Percentiles rank a stretch among this genome's conserved stretches.
Conservation (phyloP, 129 eudicot genomes). For the Tagetes erecta region DNA sequence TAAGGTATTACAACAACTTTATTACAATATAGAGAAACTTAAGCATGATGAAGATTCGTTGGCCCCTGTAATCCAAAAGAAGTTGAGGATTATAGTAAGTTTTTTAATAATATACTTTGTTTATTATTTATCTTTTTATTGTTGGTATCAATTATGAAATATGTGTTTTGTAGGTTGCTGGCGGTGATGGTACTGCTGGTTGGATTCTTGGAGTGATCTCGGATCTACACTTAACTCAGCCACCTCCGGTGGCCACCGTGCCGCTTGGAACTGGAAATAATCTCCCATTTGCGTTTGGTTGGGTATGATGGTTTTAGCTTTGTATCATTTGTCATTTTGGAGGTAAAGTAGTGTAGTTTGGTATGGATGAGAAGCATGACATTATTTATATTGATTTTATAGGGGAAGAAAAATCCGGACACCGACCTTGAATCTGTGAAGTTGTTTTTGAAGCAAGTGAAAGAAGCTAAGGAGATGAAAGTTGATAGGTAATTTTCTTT, state of each 20-base stretch:
- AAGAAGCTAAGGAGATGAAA: constrained; percentile 71
- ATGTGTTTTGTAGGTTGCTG: constrained; percentile 67
- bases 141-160: not conserved
- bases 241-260: constrained; percentile 92
- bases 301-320: constrained; percentile 53
- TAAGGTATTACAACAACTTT: constrained; percentile 55
- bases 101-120: not conserved
- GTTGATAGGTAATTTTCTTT: constrained; percentile 62
- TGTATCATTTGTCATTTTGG: not conserved
- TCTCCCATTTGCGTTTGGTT: constrained; percentile 95
- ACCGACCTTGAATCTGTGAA: constrained; percentile 60
- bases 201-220: constrained; percentile 90
- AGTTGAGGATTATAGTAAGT: constrained; percentile 57
- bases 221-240: constrained; percentile 61
- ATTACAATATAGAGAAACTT: constrained; percentile 65
- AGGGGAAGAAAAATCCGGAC: constrained; percentile 93
- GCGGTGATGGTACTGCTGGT: constrained; percentile 99
- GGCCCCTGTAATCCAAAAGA: constrained; percentile 54
- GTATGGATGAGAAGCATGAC: constrained; percentile 13
- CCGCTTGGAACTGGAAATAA: constrained; percentile 94
- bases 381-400: constrained; percentile 30
- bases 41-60: constrained; percentile 58
- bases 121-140: not conserved
- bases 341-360: not conserved
- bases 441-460: constrained; percentile 62